These are phyloP conservation scores for Hymenoscyphus scutula DNA, from an alignment of 2,329 filamentous ascomycete species.

Conservation along the genomic window DNA sequence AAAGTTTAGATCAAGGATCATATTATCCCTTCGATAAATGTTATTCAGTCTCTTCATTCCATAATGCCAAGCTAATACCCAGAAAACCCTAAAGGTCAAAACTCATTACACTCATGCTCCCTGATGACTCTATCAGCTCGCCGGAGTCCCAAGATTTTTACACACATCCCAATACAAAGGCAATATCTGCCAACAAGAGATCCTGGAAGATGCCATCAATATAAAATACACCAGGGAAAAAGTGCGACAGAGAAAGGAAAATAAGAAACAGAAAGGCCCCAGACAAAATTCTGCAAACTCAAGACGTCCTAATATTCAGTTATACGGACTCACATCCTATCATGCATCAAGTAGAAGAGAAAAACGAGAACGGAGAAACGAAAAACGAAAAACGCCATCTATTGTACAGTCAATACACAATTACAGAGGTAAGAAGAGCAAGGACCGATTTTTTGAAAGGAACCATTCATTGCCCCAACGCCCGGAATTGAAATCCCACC, in stretches of 20 bases:
- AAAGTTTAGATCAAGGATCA: too few species aligned
- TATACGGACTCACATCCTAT: background rate
- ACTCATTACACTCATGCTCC: too few species aligned
- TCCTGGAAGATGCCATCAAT: background rate
- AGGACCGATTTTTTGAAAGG: constrained; percentile 2
- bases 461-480: constrained; percentile 11
- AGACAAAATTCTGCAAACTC: background rate
- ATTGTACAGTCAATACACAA: constrained; percentile 21
- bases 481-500: background rate
- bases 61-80: too few species aligned
- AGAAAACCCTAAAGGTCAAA: too few species aligned
- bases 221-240: background rate
- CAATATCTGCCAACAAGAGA: too few species aligned
- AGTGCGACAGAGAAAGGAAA: background rate
- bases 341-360: background rate
- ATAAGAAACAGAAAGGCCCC: background rate
- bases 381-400: constrained; percentile 19
- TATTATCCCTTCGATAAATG: too few species aligned
- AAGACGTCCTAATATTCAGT: constrained; percentile 1
- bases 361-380: background rate
- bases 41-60: too few species aligned
- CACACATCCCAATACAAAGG: too few species aligned
- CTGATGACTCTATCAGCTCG: too few species aligned
- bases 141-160: too few species aligned
- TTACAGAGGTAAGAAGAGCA: constrained; percentile 1